Evolutionary conservation across 257 asterid species (phyloP).

Genomic region (Primulina tabacum): DNA sequence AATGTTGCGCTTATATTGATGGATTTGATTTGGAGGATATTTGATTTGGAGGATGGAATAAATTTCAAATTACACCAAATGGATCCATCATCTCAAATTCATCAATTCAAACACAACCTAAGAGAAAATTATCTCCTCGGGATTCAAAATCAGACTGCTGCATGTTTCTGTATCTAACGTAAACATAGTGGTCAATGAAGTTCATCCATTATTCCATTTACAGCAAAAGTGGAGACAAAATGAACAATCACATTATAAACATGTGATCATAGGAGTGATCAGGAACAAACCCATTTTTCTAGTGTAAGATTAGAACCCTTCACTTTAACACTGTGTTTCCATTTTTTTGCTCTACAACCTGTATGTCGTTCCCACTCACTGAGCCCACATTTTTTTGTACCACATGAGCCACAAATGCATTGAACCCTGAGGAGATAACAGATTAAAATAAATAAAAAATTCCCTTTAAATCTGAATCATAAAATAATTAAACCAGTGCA

Average conservation of each 20-base stretch:
- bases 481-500: neutral
- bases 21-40: no score
- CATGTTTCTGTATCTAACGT: no score
- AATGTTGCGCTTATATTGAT: neutral
- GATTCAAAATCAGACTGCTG: neutral
- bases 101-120: neutral
- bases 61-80: no score
- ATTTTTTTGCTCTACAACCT: conserved; percentile 94
- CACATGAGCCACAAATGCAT: conserved; percentile 85
- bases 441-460: conserved; percentile 16
- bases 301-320: conserved; percentile 60
- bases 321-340: conserved; percentile 94
- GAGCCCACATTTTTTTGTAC: conserved; percentile 61
- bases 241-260: neutral
- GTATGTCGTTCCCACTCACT: conserved; percentile 96
- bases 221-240: neutral
- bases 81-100: neutral
- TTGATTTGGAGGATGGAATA: no score
- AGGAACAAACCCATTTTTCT: conserved; percentile 78
- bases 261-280: conserved; percentile 18
- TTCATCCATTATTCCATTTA: conserved; percentile 1
- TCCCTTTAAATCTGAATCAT: conserved; percentile 7
- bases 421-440: conserved; percentile 64
- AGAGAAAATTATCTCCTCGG: neutral
- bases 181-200: neutral